Evolutionary conservation across 192 early-diverging fungal genomes (phyloP), one percentile per base, ranked within the genome.

Genomic region (Entomortierella beljakovae): DNA sequence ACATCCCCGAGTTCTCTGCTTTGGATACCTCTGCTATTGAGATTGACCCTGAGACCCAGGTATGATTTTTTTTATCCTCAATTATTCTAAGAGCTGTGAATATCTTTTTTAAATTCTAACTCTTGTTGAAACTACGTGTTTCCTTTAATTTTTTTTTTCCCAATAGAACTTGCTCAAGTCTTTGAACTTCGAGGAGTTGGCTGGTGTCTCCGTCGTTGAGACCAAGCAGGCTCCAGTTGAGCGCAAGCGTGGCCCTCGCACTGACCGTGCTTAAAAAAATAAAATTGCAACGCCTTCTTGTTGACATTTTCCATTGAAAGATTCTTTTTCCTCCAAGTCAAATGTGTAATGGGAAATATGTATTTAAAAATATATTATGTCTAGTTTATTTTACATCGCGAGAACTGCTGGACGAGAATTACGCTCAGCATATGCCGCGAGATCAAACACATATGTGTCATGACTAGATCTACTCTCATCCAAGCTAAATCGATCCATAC

Each of bases 1-100:
- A 95, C 84, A 96, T 99, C 64, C 98, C 98, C 67, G 98, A 99
- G 75, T 88, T 96, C 81, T 99, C 98, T 80, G 98, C 97, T 83
- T 91, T 99, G 71, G 93, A 93, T 72, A 91, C 89, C 68, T 92
- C 94, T 55, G 81, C 87, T 62, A 96, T 98, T 81, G 97, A 97
- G 87, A 90, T 99, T 73, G 96, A 98, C 85, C 87, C 90, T 58
- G 96, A 98, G 77, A 98, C 97, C 80, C 85, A 94, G 72, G 93
- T 91, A 87, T 65, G 67, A 16, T 29, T 66, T 71, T 9, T 67
- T 67, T 66, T 46, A 5, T 11, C 3, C 43, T 2, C 15, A 46
- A 20, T 46, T 46, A 20, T 38, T 38, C 13, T 38, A n/a, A n/a
- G n/a, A n/a, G n/a, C n/a, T n/a, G n/a, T n/a, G n/a, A n/a, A n/a